Evolutionary conservation across 257 asterid genomes (phyloP).

Genomic region (Verbascum thapsus): DNA sequence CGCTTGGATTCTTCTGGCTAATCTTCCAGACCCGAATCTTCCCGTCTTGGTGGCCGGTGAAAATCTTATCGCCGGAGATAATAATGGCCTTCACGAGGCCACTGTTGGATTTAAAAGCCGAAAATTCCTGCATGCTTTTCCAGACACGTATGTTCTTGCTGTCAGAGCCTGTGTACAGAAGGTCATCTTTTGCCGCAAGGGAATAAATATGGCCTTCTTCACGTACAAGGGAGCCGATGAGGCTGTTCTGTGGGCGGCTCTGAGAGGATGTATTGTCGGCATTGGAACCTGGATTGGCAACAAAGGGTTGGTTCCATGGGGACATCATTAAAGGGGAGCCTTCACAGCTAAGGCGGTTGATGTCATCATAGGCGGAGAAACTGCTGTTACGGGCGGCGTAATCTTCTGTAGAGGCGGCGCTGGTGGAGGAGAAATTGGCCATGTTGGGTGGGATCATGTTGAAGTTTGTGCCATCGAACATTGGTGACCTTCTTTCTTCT

Average conservation of each 20-base stretch:
- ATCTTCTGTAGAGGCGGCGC: constrained; percentile 28
- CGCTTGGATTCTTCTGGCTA: constrained; percentile 46
- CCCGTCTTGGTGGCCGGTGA: constrained; percentile 86
- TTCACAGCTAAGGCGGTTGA: constrained; percentile 50
- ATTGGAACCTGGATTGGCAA: constrained; percentile 29
- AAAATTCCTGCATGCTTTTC: constrained; percentile 62
- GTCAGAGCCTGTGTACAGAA: too few species aligned
- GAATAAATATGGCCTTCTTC: too few species aligned
- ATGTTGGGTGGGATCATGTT: constrained; percentile 27
- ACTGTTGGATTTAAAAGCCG: constrained; percentile 75
- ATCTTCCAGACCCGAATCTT: constrained; percentile 75
- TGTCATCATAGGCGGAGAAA: constrained; percentile 53
- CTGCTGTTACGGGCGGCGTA: constrained; percentile 49
- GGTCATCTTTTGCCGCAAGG: too few species aligned
- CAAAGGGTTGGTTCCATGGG: constrained; percentile 71
- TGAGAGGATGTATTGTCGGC: constrained; percentile 20
- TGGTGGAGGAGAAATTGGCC: constrained; percentile 42
- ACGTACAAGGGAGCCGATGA: constrained; percentile 70
- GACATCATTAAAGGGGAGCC: constrained; percentile 82
- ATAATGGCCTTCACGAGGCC: constrained; percentile 87
- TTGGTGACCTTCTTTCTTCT: constrained; percentile 8
- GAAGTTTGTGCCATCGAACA: constrained; percentile 35
- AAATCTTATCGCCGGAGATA: constrained; percentile 73
- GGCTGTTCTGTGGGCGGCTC: constrained; percentile 48
- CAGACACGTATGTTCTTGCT: constrained; percentile 84